Conservation (phyloP, 768 basidiomycete genomes). For the Lactarius indigo region DNA sequence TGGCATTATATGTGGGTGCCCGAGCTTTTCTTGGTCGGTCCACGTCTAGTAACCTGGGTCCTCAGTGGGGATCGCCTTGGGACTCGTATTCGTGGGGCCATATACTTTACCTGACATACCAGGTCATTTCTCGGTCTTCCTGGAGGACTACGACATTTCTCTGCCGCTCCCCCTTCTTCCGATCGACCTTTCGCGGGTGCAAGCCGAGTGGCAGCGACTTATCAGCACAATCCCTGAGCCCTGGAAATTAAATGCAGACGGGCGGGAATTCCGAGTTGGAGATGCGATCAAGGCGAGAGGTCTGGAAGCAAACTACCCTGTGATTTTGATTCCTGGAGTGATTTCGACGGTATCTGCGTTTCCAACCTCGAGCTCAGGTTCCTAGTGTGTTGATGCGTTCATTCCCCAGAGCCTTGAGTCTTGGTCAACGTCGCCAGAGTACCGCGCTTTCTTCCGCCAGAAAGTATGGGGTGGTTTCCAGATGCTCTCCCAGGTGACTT, state of each 20-base stretch:
- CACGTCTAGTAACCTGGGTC: background rate
- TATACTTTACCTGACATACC: constrained; percentile 66
- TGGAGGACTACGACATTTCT: constrained; percentile 68
- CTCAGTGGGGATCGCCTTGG: constrained; percentile 63
- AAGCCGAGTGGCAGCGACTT: constrained; percentile 67
- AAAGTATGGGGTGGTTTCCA: constrained; percentile 76
- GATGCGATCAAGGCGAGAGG: constrained; percentile 62
- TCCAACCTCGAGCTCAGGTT: too few relatives aligned
- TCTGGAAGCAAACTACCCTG: constrained; percentile 67
- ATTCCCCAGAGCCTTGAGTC: constrained; percentile 71
- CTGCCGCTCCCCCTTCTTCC: constrained; percentile 66
- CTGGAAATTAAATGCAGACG: constrained; percentile 79
- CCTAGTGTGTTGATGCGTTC: background rate
- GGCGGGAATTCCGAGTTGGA: constrained; percentile 76
- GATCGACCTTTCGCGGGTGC: constrained; percentile 64
- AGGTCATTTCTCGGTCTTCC: constrained; percentile 57
- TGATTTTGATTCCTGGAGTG: constrained; percentile 86
- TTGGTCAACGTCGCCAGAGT: constrained; percentile 87
- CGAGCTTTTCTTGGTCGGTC: background rate
- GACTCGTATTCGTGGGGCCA: constrained; percentile 63
- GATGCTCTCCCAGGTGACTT: constrained; percentile 80
- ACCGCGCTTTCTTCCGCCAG: constrained; percentile 88
- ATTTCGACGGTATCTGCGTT: constrained; percentile 67
- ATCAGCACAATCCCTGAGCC: constrained; percentile 70
- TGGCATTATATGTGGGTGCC: constrained; percentile 56